phyloP scores from a whole-genome alignment of 2,329 filamentous ascomycete genomes.

The Chaetoscypha palmicola region DNA sequence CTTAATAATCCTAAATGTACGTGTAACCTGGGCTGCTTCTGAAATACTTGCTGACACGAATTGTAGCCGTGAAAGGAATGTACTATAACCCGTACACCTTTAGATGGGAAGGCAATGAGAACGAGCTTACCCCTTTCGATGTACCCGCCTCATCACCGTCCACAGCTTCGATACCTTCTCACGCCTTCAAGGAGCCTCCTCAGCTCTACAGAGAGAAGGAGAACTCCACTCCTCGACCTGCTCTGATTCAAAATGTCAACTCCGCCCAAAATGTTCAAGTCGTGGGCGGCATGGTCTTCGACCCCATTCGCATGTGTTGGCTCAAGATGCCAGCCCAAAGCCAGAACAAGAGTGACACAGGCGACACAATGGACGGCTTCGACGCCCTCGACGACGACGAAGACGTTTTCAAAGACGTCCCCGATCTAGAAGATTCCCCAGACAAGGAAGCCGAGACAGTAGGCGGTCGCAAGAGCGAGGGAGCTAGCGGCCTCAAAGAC shows the following conservation, averaged over 20 bases:
- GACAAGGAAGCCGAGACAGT: conserved; percentile 35
- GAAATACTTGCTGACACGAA: conserved; percentile 28
- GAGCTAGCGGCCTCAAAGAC: conserved; percentile 45
- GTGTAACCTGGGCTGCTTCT: conserved; percentile 27
- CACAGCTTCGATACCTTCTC: conserved; percentile 38
- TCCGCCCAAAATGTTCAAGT: conserved; percentile 82
- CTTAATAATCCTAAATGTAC: conserved; percentile 75
- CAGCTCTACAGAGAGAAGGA: conserved; percentile 48
- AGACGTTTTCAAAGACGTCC: conserved; percentile 91
- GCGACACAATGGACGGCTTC: conserved; percentile 55
- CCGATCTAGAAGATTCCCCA: conserved; percentile 68
- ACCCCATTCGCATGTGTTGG: conserved; percentile 97
- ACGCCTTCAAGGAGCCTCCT: conserved; percentile 41
- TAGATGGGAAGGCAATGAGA: conserved; percentile 96
- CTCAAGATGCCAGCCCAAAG: conserved; percentile 60
- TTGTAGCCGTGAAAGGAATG: conserved; percentile 83
- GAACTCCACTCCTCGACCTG: conserved; percentile 55
- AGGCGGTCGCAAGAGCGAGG: conserved; percentile 49
- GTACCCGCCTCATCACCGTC: conserved; percentile 48
- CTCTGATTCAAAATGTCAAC: conserved; percentile 86
- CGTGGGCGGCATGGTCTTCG: conserved; percentile 97
- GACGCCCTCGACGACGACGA: conserved; percentile 78
- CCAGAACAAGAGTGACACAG: conserved; percentile 39
- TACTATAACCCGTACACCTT: conserved; percentile 83
- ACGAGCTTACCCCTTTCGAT: conserved; percentile 73